These are phyloP conservation scores for Chaetomium cochliodes DNA, from an alignment of 495 filamentous ascomycete species.

Conservation along the genomic window DNA sequence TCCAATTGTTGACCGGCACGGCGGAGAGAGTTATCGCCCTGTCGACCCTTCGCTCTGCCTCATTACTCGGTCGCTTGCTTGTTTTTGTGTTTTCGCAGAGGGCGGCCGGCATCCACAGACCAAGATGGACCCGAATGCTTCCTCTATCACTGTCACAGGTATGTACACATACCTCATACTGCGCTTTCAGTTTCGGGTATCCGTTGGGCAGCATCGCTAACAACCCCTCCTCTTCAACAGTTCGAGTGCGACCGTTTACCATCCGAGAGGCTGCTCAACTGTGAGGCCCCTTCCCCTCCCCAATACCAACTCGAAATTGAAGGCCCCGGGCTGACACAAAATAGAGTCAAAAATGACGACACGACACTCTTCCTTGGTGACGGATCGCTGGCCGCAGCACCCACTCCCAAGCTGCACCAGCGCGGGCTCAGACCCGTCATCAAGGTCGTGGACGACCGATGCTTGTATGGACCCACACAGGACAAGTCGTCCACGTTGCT, in stretches of 20 bases:
- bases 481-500: too few species aligned
- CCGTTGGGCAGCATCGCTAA: neutral
- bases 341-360: slow-evolving; percentile 75
- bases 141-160: slow-evolving; percentile 63
- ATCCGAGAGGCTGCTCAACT: slow-evolving; percentile 69
- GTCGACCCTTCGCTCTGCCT: neutral
- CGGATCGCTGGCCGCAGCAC: slow-evolving; percentile 81
- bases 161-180: slow-evolving; percentile 24
- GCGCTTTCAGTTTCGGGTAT: neutral
- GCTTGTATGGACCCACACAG: slow-evolving; percentile 66
- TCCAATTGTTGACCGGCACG: slow-evolving; percentile 20
- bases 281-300: slow-evolving; percentile 39
- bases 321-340: slow-evolving; percentile 21
- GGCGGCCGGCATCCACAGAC: slow-evolving; percentile 29
- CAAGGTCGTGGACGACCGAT: slow-evolving; percentile 94
- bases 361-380: slow-evolving; percentile 90
- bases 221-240: slow-evolving; percentile 46
- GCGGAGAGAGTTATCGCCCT: slow-evolving; percentile 7
- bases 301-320: neutral
- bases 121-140: slow-evolving; percentile 42
- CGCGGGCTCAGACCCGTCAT: slow-evolving; percentile 89
- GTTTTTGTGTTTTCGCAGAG: neutral
- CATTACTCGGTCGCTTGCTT: slow-evolving; percentile 5
- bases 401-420: slow-evolving; percentile 77
- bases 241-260: slow-evolving; percentile 93